phyloP scores from a whole-genome alignment of 1,139 yeast species.

The Hansenula sp. region DNA sequence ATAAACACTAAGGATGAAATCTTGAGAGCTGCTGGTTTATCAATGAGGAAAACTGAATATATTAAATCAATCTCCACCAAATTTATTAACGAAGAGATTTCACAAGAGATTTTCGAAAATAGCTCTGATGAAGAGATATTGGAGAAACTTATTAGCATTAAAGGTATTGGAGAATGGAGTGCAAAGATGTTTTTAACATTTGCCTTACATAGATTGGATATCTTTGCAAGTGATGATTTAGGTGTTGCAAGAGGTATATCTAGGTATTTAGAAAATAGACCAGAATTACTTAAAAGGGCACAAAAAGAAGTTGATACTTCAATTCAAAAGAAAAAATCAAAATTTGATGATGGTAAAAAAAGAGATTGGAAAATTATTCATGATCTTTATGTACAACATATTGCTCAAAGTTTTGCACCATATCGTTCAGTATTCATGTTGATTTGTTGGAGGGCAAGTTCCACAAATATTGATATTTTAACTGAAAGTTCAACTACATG shows the following conservation, averaged over 20 bases:
- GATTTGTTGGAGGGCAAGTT: conserved; percentile 66
- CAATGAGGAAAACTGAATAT: conserved; percentile 66
- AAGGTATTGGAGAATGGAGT: conserved; percentile 90
- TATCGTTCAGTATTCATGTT: conserved; percentile 67
- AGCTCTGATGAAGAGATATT: conserved; percentile 43
- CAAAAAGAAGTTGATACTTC: conserved; percentile 27
- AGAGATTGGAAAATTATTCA: conserved; percentile 56
- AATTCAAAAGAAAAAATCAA: conserved; percentile 20
- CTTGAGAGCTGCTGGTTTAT: conserved; percentile 63
- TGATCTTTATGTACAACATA: conserved; percentile 50
- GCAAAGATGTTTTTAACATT: conserved; percentile 84
- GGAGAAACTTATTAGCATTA: conserved; percentile 52
- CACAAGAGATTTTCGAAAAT: conserved; percentile 36
- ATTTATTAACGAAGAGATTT: conserved; percentile 40
- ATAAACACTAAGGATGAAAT: conserved; percentile 29
- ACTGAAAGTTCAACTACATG: conserved; percentile 2
- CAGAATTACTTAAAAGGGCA: conserved; percentile 41
- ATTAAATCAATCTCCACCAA: conserved; percentile 56
- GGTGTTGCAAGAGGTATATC: conserved; percentile 84
- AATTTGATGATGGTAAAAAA: conserved; percentile 32
- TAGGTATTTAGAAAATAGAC: conserved; percentile 53
- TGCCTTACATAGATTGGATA: conserved; percentile 59
- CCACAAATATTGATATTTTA: conserved; percentile 54
- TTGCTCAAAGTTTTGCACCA: conserved; percentile 61
- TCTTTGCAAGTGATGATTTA: conserved; percentile 75